Base-by-base conservation (phyloP, 106 monocot genomes). In the Allium cepa region DNA sequence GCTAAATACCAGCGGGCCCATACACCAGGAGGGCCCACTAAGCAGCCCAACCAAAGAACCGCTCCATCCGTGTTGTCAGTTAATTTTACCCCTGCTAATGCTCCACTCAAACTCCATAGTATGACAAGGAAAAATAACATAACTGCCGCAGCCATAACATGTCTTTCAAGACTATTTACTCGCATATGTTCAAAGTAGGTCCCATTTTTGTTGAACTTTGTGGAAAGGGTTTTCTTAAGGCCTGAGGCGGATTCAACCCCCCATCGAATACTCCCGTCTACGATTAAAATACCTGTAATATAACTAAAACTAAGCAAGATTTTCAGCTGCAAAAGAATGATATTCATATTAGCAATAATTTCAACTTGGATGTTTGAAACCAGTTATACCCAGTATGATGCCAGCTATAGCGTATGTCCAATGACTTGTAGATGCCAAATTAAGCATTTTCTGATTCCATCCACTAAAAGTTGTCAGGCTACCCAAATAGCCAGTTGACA, bases 381-480 rank as follows among this genome's bases (percentile, higher is more conserved):
- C 10, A 13, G 47, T n/a, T 56, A 55, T 92, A 89, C 97, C 97
- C 56, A 92, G 50, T 64, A 97, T 53, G 26, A 87, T 59, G 63
- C 97, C 97, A 45, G 73, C 82, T 3, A 85, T 66, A 16, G 92
- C 79, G 70, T 57, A 83, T 49, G 75, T 78, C 97, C 97, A 97
- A 17, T 85, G 79, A 22, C 77, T 82, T 66, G 82, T 66, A 49
- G 92, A 78, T 57, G 89, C 86, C 48, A 92, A 71, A 28, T 71
- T 70, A 56, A 97, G 79, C 92, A 97, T 90, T 81, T 87, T 87
- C 74, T 91, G 92, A 46, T 92, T 97, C 97, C 97, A 97, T 57
- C 97, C 97, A 70, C 97, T 97, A 68, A 92, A 97, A n/a, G 97
- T 97, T 22, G 92, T 97, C 56, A 92, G 80, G 66, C 97, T 97